These are phyloP conservation scores for Xerocomus brunneocitrinus DNA, from an alignment of 768 basidiomycete genomes.

Conservation along the genomic window DNA sequence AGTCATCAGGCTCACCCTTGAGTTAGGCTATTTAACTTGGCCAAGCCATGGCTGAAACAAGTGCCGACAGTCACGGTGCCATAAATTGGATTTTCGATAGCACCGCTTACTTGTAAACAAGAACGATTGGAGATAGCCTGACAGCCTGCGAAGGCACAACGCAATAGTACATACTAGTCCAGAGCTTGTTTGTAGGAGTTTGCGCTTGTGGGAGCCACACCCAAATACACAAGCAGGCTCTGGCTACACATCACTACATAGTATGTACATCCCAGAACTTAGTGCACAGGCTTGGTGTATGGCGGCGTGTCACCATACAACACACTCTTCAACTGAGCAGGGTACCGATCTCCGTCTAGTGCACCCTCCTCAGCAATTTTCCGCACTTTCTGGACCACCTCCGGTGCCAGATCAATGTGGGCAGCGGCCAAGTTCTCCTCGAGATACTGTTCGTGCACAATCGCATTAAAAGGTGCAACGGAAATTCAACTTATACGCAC, in stretches of 20 bases:
- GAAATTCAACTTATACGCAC: constrained; percentile 2
- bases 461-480: neutral
- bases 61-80: too few species aligned
- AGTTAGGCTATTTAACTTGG: neutral
- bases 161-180: too few species aligned
- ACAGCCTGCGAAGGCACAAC: too few species aligned
- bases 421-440: constrained; percentile 42
- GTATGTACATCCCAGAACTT: too few species aligned
- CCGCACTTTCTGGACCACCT: constrained; percentile 37
- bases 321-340: neutral
- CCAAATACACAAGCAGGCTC: too few species aligned
- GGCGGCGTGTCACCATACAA: constrained; percentile 20
- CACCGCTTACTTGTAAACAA: too few species aligned
- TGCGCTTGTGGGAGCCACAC: too few species aligned
- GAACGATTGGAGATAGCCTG: too few species aligned
- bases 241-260: too few species aligned
- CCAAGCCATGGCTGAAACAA: neutral
- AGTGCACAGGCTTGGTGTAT: neutral
- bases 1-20: too few species aligned
- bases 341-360: constrained; percentile 27
- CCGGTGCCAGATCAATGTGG: constrained; percentile 30
- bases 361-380: constrained; percentile 31
- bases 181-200: too few species aligned
- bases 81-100: too few species aligned
- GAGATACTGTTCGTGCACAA: constrained; percentile 30